Percentiles rank a stretch among this genome's conserved stretches.
Conservation (phyloP, 176 grass and related monocot genomes). For the Elaeis guineensis region DNA sequence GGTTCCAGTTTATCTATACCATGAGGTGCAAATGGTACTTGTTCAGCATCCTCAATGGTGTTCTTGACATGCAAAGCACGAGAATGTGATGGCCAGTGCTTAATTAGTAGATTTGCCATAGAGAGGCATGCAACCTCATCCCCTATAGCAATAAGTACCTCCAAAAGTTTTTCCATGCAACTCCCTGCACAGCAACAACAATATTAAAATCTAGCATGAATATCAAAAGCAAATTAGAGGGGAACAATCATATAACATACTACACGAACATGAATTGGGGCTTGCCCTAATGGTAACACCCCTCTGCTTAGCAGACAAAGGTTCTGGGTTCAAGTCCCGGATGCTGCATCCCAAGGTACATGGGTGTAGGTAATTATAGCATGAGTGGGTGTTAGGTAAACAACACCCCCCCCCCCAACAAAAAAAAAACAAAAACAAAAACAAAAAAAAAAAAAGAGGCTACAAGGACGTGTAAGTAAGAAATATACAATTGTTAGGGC, state of each 20-base stretch:
- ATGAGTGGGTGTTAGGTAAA: too few relatives aligned
- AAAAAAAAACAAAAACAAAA: too few relatives aligned
- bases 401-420: background rate
- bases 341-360: too few relatives aligned
- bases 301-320: too few relatives aligned
- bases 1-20: conserved; percentile 84
- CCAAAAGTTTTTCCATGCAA: conserved; percentile 95
- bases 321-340: too few relatives aligned
- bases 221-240: too few relatives aligned
- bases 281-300: too few relatives aligned
- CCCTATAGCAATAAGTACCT: conserved; percentile 80
- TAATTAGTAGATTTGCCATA: conserved; percentile 68
- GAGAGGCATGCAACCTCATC: conserved; percentile 81
- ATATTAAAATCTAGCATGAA: too few relatives aligned
- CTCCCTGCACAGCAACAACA: conserved; percentile 39
- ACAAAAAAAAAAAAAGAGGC: background rate
- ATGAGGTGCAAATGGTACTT: conserved; percentile 50
- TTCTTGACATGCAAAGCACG: conserved; percentile 83
- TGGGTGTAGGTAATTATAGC: too few relatives aligned
- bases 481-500: conserved; percentile 79
- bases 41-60: conserved; percentile 58
- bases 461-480: too few relatives aligned
- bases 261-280: too few relatives aligned
- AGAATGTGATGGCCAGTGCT: conserved; percentile 93
- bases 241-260: too few relatives aligned